Evolutionary conservation across 108 stramenopile species (phyloP).

Genomic region (Pseudonitzschia multiseries): DNA sequence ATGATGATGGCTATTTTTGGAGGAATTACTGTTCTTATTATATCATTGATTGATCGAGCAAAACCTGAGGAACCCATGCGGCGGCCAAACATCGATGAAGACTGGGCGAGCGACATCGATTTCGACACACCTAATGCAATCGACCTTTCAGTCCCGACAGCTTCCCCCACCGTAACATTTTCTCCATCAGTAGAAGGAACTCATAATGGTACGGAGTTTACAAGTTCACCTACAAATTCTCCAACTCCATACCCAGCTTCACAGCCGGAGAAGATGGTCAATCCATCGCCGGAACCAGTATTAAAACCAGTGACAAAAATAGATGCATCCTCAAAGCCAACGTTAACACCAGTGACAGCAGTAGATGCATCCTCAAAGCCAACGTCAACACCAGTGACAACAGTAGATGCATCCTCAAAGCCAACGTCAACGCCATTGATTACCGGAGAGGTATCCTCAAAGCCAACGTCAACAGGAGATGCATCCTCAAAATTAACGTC

Average conservation of each 20-base stretch:
- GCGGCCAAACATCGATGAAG: neutral
- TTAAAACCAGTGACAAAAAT: no score
- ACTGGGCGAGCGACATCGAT: slow-evolving; percentile 1
- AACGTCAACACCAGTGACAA: no score
- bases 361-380: no score
- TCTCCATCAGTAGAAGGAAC: neutral
- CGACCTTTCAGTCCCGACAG: neutral
- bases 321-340: neutral
- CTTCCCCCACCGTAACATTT: neutral
- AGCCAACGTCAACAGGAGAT: no score
- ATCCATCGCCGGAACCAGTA: no score
- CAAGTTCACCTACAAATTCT: neutral
- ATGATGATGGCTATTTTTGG: slow-evolving; percentile 1
- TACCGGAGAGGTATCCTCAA: neutral
- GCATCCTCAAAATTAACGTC: no score
- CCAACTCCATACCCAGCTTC: neutral
- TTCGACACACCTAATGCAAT: neutral
- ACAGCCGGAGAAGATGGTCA: neutral
- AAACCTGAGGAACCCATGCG: neutral
- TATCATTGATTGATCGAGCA: neutral
- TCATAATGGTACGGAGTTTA: neutral
- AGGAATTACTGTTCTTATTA: slow-evolving; percentile 3
- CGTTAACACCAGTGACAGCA: no score
- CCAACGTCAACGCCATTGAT: no score
- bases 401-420: no score